A percentile compares a stretch with the other conserved stretches of the same genome.
Conservation (phyloP, 805 yeast species). For the Sugiyamaella marilandica region DNA sequence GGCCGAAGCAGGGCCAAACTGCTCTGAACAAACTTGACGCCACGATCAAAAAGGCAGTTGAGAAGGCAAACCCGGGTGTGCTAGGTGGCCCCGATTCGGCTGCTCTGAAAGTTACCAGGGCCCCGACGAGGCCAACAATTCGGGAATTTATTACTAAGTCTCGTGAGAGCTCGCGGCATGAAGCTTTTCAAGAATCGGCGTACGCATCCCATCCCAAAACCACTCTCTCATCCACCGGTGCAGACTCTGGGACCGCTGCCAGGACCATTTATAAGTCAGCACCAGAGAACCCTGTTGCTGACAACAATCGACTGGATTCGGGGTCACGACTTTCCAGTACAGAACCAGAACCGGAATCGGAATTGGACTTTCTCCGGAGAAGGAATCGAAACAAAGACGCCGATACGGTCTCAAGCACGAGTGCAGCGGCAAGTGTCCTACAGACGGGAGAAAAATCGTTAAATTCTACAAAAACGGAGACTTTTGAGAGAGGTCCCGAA, state of each 20-base stretch:
- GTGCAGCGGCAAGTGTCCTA: neutral
- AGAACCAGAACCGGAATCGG: no score
- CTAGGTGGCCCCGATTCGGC: neutral
- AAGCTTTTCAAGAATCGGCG: neutral
- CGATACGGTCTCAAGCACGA: neutral
- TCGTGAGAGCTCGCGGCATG: slow-evolving; percentile 5
- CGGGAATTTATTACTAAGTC: slow-evolving; percentile 20
- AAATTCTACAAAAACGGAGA: neutral
- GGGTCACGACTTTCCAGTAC: no score
- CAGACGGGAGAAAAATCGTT: neutral
- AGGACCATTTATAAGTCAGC: no score
- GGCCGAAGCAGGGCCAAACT: slow-evolving; percentile 48
- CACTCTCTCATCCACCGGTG: no score
- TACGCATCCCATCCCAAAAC: neutral
- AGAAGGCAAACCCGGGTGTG: slow-evolving; percentile 47
- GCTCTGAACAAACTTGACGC: slow-evolving; percentile 39
- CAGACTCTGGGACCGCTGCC: no score
- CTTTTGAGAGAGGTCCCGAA: no score
- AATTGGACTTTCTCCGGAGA: no score
- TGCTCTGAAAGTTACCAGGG: slow-evolving; percentile 4
- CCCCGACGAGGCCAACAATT: slow-evolving; percentile 11
- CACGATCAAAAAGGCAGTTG: slow-evolving; percentile 54
- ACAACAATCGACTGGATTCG: no score
- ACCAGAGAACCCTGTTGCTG: no score
- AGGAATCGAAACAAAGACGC: no score